phyloP scores from a whole-genome alignment of 2,329 filamentous ascomycete species.

The Bipolaris zeicola region DNA sequence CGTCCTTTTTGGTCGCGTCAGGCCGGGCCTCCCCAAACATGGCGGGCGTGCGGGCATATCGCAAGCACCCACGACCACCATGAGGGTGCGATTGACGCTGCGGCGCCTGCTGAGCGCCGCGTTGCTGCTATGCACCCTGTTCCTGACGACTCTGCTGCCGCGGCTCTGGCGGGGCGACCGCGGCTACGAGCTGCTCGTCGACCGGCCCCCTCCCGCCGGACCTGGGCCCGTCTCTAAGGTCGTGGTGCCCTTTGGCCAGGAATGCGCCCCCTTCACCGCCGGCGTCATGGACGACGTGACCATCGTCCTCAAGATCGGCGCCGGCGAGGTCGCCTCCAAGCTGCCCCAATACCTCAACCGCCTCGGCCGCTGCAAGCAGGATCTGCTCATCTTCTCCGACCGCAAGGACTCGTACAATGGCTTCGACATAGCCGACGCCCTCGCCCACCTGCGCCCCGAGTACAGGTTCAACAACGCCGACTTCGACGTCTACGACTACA shows the following conservation, averaged over 20 bases:
- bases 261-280: conserved; percentile 41
- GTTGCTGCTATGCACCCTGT: conserved; percentile 29
- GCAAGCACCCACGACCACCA: conserved; percentile 28
- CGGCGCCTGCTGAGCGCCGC: conserved; percentile 42
- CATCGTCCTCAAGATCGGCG: conserved; percentile 63
- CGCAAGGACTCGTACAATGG: conserved; percentile 58
- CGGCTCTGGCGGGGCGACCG: conserved; percentile 34
- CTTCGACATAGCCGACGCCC: conserved; percentile 54
- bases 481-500: conserved; percentile 57
- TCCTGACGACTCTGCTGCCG: conserved; percentile 29
- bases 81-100: conserved; percentile 46
- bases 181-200: conserved; percentile 40
- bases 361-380: conserved; percentile 60
- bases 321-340: conserved; percentile 61
- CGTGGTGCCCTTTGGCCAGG: conserved; percentile 37
- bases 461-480: conserved; percentile 54
- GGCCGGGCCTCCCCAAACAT: conserved; percentile 18
- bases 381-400: conserved; percentile 65
- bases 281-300: conserved; percentile 55
- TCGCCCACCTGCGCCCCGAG: conserved; percentile 52
- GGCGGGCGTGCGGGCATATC: conserved; percentile 9
- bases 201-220: conserved; percentile 30
- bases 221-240: conserved; percentile 28
- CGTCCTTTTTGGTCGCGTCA: conserved; percentile 9
- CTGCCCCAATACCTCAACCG: conserved; percentile 62